Evolutionary conservation across 495 filamentous ascomycete species (phyloP).

Genomic region (Daldinia loculata): DNA sequence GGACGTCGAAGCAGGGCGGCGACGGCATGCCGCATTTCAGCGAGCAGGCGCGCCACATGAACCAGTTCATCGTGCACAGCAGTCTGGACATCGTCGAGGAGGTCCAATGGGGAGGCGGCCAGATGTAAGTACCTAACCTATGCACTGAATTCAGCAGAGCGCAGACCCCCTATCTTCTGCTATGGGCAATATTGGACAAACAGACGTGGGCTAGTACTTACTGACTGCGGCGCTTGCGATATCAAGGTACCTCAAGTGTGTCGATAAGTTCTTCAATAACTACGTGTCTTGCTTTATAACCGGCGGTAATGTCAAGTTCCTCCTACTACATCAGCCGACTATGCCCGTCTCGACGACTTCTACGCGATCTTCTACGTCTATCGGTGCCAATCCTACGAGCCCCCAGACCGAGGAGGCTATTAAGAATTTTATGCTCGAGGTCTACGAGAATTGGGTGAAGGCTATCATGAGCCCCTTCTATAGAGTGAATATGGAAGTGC

Average conservation of each 20-base stretch:
- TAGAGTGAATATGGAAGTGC: slow-evolving; percentile 78
- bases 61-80: slow-evolving; percentile 95
- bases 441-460: slow-evolving; percentile 95
- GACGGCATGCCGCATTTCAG: slow-evolving; percentile 89
- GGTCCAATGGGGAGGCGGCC: slow-evolving; percentile 84
- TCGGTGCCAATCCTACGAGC: slow-evolving; percentile 81
- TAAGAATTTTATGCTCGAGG: slow-evolving; percentile 89
- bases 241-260: slow-evolving; percentile 88
- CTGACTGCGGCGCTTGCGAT: neutral
- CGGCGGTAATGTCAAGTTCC: slow-evolving; percentile 80
- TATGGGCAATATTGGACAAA: neutral
- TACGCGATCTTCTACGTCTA: slow-evolving; percentile 67
- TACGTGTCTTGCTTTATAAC: slow-evolving; percentile 94
- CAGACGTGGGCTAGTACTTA: neutral
- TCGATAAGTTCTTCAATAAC: slow-evolving; percentile 91
- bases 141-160: no score
- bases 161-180: neutral
- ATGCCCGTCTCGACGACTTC: slow-evolving; percentile 50
- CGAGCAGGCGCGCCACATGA: slow-evolving; percentile 87
- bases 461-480: slow-evolving; percentile 98
- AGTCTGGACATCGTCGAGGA: slow-evolving; percentile 95
- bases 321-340: slow-evolving; percentile 84
- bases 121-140: slow-evolving; percentile 78
- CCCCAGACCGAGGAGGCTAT: slow-evolving; percentile 94
- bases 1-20: slow-evolving; percentile 91